Percentiles rank a stretch among this genome's conserved stretches.
phyloP scores from a whole-genome alignment of 2,329 filamentous ascomycete genomes.

The Talaromyces sp. region DNA sequence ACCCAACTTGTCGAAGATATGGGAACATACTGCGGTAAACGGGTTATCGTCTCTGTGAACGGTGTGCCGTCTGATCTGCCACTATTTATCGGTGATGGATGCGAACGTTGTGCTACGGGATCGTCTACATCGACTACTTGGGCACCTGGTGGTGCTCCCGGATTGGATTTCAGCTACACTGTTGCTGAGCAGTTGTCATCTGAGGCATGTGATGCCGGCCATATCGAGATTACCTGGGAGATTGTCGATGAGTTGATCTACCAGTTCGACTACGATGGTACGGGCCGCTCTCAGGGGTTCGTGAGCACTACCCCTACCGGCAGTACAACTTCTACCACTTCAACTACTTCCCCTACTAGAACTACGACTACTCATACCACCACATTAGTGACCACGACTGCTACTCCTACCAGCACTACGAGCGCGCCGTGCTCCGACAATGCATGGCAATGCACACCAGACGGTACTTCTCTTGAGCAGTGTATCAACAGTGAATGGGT shows the following conservation, averaged over 20 bases:
- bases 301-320: neutral
- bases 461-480: neutral
- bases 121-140: slow-evolving; percentile 2
- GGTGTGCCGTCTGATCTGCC: slow-evolving; percentile 11
- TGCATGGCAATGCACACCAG: slow-evolving; percentile 11
- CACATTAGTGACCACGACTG: slow-evolving; percentile 7
- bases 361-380: neutral
- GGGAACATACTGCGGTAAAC: slow-evolving; percentile 15
- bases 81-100: slow-evolving; percentile 17
- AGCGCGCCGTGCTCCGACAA: slow-evolving; percentile 1
- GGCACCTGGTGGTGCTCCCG: slow-evolving; percentile 4
- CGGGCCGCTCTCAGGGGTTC: slow-evolving; percentile 9
- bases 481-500: slow-evolving; percentile 9
- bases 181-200: slow-evolving; percentile 8
- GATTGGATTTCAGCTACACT: slow-evolving; percentile 12
- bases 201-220: slow-evolving; percentile 7
- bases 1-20: slow-evolving; percentile 9
- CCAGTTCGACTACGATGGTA: slow-evolving; percentile 12
- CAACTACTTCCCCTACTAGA: neutral
- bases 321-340: neutral
- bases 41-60: slow-evolving; percentile 14
- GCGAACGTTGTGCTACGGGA: slow-evolving; percentile 9
- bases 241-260: slow-evolving; percentile 17
- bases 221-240: slow-evolving; percentile 17
- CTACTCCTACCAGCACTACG: slow-evolving; percentile 1